Evolutionary conservation across 495 filamentous ascomycete species (phyloP).

Genomic region (Tuber aestivum): DNA sequence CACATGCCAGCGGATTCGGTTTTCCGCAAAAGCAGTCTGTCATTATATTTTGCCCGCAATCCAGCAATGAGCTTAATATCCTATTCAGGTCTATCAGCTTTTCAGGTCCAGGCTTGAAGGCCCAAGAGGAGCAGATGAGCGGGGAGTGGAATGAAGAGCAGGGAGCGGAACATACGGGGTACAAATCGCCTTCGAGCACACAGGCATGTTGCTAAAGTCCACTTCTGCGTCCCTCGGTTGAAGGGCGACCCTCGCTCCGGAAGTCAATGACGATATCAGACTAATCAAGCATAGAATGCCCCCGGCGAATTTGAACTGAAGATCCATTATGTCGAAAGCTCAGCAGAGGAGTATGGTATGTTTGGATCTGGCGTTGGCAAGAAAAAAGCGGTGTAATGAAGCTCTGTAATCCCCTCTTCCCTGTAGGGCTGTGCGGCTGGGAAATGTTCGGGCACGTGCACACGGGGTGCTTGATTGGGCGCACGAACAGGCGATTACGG

Average conservation of each 20-base stretch:
- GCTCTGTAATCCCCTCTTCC: not conserved
- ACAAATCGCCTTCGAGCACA: not conserved
- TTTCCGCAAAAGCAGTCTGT: conserved; percentile 7
- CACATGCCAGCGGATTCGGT: conserved; percentile 6
- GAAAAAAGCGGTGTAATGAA: not conserved
- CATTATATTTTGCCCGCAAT: not conserved
- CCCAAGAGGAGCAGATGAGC: not conserved
- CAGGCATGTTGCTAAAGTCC: not conserved
- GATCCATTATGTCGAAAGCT: not conserved
- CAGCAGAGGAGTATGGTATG: not conserved
- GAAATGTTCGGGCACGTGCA: not conserved
- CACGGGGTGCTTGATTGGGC: not conserved
- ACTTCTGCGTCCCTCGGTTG: not conserved
- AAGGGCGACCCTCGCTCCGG: not conserved
- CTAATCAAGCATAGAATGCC: not conserved
- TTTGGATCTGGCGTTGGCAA: not conserved
- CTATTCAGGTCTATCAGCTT: not conserved
- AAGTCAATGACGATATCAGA: not conserved
- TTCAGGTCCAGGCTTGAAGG: not conserved
- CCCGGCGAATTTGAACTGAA: not conserved
- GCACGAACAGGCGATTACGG: not conserved
- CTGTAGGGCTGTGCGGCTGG: not conserved
- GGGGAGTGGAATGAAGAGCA: not conserved
- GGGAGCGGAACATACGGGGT: not conserved
- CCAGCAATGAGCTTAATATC: not conserved